These are phyloP conservation scores for Aspergillus funiculosus DNA, from an alignment of 495 filamentous ascomycete genomes.

Conservation along the genomic window DNA sequence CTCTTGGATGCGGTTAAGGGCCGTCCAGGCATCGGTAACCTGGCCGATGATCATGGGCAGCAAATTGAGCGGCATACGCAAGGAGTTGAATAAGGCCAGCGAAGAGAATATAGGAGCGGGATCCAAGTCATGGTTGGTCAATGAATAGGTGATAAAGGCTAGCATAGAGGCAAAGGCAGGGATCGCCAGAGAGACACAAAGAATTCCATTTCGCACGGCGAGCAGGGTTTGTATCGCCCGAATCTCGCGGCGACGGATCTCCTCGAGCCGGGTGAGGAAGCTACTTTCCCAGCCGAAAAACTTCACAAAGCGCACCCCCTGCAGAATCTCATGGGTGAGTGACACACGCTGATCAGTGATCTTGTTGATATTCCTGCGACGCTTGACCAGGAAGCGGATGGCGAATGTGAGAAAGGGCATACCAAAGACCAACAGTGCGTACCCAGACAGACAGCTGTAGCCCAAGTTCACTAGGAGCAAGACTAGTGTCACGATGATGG, in stretches of 20 bases:
- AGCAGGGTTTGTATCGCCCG: conserved; percentile 71
- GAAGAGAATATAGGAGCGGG: conserved; percentile 87
- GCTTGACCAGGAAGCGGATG: conserved; percentile 62
- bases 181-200: conserved; percentile 69
- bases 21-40: conserved; percentile 82
- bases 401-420: conserved; percentile 68
- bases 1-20: conserved; percentile 75
- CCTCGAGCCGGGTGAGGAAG: conserved; percentile 69
- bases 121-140: conserved; percentile 62
- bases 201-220: conserved; percentile 76
- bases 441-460: conserved; percentile 84
- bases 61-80: conserved; percentile 84
- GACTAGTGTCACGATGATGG: conserved; percentile 68
- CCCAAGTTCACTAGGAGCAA: conserved; percentile 78
- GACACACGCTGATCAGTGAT: conserved; percentile 87
- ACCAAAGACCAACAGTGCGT: conserved; percentile 70
- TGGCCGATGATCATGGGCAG: conserved; percentile 84
- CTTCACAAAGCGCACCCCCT: conserved; percentile 90
- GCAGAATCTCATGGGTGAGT: conserved; percentile 87
- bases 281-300: conserved; percentile 91
- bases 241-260: conserved; percentile 71
- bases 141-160: conserved; percentile 85
- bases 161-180: conserved; percentile 93
- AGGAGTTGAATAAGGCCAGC: conserved; percentile 82
- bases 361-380: conserved; percentile 76